Base-by-base conservation (phyloP, 441 rosid species). In the Eutrema salsugineum region DNA sequence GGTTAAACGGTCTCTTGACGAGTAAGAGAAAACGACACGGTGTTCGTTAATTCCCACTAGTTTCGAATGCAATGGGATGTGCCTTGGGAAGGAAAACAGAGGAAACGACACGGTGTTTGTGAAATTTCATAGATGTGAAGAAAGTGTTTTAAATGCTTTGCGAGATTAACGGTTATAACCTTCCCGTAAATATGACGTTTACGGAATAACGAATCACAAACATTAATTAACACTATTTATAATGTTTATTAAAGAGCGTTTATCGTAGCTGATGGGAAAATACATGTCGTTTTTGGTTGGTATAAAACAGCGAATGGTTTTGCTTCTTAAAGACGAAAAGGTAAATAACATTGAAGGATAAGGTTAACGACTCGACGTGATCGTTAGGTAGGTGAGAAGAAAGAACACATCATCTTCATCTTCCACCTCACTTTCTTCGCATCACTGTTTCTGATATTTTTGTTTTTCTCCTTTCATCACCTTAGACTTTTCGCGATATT, bases 401-500 rank as follows among this genome's bases (percentile, higher is more conserved):
- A 16, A 17, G 5, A 10, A 20, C 9, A 47, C 56, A 19, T 51
- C 72, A 66, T 66, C 67, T 40, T 42, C 73, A 24, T 63, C 70
- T 16, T 8, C 76, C 48, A 53, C 63, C 62, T 63, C 61, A 51
- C 22, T 51, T 42, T 24, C 2, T 53, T 43, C 49, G 11, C 11
- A 12, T 59, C 63, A 68, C 68, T 74, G 78, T 60, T 74, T 60
- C 63, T 40, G 74, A 75, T 75, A 61, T 53, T 67, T 73, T 27
- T 8, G 24, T 10, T 40, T 16, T 48, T 8, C 24, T n/a, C 48
- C 20, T 20, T 60, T 61, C 63, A 24, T 33, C 69, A n/a, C 30
- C 64, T 4, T 53, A 9, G 78, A 68, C 78, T 75, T 43, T 68
- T 44, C 50, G 8, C 6, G 10, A 17, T 33, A 8, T 66, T 15